Evolutionary conservation across 1,139 yeast species (phyloP).

Genomic region (Ashbya aceris): DNA sequence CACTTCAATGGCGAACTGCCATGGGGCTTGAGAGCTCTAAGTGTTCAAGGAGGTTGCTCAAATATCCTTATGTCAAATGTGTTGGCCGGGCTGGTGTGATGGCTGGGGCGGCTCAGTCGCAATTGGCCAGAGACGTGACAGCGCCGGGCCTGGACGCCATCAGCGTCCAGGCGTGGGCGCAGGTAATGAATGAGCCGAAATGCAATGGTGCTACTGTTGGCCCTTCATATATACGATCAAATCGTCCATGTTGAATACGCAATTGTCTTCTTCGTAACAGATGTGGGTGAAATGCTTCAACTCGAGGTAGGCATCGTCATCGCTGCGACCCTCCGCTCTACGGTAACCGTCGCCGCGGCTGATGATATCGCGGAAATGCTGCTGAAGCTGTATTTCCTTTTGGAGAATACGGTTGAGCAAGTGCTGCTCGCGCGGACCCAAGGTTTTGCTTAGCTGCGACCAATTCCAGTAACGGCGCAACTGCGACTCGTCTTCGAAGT

Average conservation of each 20-base stretch:
- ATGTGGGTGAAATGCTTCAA: conserved; percentile 4
- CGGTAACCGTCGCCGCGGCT: not conserved
- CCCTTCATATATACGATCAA: conserved; percentile 1
- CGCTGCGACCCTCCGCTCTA: not conserved
- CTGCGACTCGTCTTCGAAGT: not conserved
- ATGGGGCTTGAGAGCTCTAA: too few species aligned
- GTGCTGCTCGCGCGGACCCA: conserved; percentile 1
- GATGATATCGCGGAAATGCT: conserved; percentile 2
- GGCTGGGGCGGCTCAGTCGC: too few species aligned
- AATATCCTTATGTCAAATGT: too few species aligned
- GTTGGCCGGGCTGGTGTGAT: too few species aligned
- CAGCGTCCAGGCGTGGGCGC: too few species aligned
- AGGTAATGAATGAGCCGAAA: too few species aligned
- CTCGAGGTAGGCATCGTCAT: conserved; percentile 1
- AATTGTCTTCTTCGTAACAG: conserved; percentile 2
- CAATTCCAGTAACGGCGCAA: conserved; percentile 2
- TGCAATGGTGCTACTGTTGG: not conserved
- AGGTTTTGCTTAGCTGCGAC: conserved; percentile 1
- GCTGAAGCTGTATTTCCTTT: conserved; percentile 1
- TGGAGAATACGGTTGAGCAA: conserved; percentile 2
- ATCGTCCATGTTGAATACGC: conserved; percentile 4
- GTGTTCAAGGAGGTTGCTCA: too few species aligned
- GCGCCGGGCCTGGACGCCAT: too few species aligned
- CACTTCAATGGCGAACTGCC: too few species aligned
- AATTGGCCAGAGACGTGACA: too few species aligned